These are phyloP conservation scores for Fabrea salina DNA, from an alignment of 169 alveolate species.

Conservation along the genomic window DNA sequence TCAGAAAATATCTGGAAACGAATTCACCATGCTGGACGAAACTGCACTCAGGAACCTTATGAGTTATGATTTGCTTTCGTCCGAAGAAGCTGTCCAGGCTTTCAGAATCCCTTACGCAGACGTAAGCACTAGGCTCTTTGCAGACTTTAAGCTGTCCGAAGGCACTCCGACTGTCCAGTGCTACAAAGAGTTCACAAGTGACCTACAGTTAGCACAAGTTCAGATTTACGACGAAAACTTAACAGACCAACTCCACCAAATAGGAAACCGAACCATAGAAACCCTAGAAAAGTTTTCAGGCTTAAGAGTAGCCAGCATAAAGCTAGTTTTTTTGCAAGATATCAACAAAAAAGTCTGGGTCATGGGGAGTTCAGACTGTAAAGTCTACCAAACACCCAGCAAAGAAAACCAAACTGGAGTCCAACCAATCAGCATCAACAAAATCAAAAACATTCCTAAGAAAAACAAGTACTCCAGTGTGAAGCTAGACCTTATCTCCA, in stretches of 20 bases:
- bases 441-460: no score
- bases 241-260: not conserved
- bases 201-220: not conserved
- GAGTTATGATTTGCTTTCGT: not conserved
- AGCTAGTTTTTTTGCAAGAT: conserved; percentile 13
- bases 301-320: not conserved
- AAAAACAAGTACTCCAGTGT: no score
- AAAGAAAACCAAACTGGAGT: no score
- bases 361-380: conserved; percentile 20
- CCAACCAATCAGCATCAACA: no score
- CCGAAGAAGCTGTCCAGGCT: conserved; percentile 1
- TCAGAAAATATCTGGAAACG: not conserved
- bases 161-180: conserved; percentile 7
- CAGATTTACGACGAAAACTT: not conserved
- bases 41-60: not conserved
- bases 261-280: not conserved
- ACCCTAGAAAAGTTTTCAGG: not conserved
- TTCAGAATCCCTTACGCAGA: not conserved
- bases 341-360: conserved; percentile 5
- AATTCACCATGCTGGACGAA: not conserved
- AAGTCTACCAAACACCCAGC: not conserved
- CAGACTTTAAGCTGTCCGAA: conserved; percentile 18
- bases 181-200: not conserved
- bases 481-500: no score
- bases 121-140: not conserved